These are phyloP conservation scores for Colletotrichum sp. DNA, from an alignment of 2,329 filamentous ascomycete species.

Conservation along the genomic window DNA sequence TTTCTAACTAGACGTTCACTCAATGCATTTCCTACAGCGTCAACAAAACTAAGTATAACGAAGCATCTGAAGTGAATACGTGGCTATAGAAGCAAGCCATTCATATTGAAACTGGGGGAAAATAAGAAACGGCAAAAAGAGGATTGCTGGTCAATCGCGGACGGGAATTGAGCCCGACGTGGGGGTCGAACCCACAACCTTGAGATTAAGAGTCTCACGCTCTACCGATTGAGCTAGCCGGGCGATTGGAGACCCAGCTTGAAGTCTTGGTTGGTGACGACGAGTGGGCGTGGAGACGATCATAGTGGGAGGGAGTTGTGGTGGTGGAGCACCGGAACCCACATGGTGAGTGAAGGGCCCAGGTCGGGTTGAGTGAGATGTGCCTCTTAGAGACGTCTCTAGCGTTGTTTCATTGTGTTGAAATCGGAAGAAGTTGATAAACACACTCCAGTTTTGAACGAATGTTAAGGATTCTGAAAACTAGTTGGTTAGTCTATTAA, in stretches of 20 bases:
- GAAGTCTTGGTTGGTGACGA: not conserved
- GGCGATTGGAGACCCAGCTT: slow-evolving; percentile 32
- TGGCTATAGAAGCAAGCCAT: not conserved
- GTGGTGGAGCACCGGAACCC: not conserved
- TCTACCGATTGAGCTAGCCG: slow-evolving; percentile 75
- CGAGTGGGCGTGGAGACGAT: not conserved
- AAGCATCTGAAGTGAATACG: too few species aligned
- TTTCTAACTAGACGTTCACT: not conserved
- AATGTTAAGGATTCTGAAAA: too few species aligned
- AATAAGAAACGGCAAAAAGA: not conserved
- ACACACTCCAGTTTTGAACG: too few species aligned
- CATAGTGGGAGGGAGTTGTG: not conserved
- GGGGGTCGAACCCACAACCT: slow-evolving; percentile 58
- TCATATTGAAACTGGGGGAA: not conserved
- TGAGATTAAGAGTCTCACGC: slow-evolving; percentile 74
- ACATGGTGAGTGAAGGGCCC: not conserved
- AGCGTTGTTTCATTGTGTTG: not conserved
- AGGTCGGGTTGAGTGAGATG: not conserved
- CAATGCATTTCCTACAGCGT: not conserved
- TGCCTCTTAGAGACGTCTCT: not conserved
- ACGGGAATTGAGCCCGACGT: slow-evolving; percentile 21
- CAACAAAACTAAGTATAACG: too few species aligned
- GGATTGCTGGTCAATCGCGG: not conserved
- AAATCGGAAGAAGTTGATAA: too few species aligned
- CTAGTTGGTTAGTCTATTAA: not conserved